A percentile compares a stretch with the other conserved stretches of the same genome.
Evolutionary conservation across 2,329 filamentous ascomycete species (phyloP).

Genomic region (Truncatella angustata): DNA sequence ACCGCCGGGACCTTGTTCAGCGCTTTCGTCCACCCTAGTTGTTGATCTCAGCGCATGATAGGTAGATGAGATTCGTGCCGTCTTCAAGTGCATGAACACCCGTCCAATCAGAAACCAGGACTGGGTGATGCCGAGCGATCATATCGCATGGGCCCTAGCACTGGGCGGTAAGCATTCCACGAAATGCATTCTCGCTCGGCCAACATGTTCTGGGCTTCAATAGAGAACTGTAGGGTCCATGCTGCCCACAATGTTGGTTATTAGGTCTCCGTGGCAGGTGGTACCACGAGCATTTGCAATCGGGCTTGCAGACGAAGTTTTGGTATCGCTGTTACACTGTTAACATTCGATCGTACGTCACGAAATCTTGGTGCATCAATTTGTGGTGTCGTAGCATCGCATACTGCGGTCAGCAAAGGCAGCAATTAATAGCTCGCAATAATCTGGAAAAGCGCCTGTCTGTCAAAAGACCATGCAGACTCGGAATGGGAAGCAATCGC

Average conservation of each 20-base stretch:
- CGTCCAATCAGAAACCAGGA: slow-evolving; percentile 36
- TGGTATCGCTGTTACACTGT: no score
- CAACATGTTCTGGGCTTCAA: background rate
- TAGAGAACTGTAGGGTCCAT: no score
- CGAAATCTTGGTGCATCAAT: background rate
- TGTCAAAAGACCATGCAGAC: no score
- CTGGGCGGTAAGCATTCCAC: slow-evolving; percentile 41
- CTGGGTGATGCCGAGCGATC: slow-evolving; percentile 38
- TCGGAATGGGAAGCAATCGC: background rate
- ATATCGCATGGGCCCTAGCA: slow-evolving; percentile 34
- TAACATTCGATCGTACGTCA: no score
- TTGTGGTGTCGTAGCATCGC: background rate
- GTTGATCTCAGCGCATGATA: slow-evolving; percentile 32
- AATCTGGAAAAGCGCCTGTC: background rate
- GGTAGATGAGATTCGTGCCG: slow-evolving; percentile 23
- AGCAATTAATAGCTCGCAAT: background rate
- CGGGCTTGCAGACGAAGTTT: no score
- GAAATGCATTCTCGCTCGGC: slow-evolving; percentile 4
- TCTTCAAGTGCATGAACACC: slow-evolving; percentile 19
- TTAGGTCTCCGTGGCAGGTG: background rate
- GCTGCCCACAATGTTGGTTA: background rate
- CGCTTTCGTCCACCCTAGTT: slow-evolving; percentile 23
- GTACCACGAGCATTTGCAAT: background rate
- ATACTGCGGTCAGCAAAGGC: slow-evolving; percentile 1
- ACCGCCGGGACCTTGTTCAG: slow-evolving; percentile 24